A percentile compares a stretch with the other conserved stretches of the same genome.
Conservation (phyloP, 1,139 yeast species). For the Fermentozyma sake region DNA sequence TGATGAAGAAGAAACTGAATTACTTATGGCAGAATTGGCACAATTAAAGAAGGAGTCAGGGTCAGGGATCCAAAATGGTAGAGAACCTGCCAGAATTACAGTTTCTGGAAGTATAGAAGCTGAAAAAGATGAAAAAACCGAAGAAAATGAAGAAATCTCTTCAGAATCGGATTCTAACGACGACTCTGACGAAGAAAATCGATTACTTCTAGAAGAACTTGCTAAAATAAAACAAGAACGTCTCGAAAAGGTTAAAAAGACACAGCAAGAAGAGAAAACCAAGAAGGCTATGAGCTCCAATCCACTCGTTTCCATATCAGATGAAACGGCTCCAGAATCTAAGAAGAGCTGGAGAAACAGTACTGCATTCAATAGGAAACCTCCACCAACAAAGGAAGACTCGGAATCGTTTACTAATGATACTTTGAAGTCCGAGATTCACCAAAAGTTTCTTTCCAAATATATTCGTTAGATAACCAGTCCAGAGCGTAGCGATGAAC, state of each 20-base stretch:
- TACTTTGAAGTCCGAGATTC: slow-evolving; percentile 63
- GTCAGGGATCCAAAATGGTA: no score
- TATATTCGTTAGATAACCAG: slow-evolving; percentile 57
- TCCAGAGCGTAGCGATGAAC: slow-evolving; percentile 4
- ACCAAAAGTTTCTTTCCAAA: slow-evolving; percentile 64
- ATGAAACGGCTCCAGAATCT: slow-evolving; percentile 4
- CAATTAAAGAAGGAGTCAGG: no score
- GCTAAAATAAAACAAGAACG: slow-evolving; percentile 47
- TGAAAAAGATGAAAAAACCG: no score
- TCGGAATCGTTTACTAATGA: slow-evolving; percentile 52
- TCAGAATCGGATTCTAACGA: slow-evolving; percentile 3
- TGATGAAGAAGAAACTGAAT: no score
- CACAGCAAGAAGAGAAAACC: slow-evolving; percentile 16
- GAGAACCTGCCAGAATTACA: no score
- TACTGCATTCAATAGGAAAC: slow-evolving; percentile 39
- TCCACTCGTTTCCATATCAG: slow-evolving; percentile 34
- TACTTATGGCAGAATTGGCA: no score
- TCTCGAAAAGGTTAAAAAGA: slow-evolving; percentile 28
- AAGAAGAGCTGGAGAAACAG: slow-evolving; percentile 56
- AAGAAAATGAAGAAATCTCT: not conserved
- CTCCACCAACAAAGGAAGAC: slow-evolving; percentile 1
- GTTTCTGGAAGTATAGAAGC: no score
- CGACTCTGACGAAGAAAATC: slow-evolving; percentile 26
- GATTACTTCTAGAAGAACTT: slow-evolving; percentile 48
- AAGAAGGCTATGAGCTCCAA: slow-evolving; percentile 30